phyloP scores from a whole-genome alignment of 1,284 basidiomycete genomes.

The Boletus semigastroideus region DNA sequence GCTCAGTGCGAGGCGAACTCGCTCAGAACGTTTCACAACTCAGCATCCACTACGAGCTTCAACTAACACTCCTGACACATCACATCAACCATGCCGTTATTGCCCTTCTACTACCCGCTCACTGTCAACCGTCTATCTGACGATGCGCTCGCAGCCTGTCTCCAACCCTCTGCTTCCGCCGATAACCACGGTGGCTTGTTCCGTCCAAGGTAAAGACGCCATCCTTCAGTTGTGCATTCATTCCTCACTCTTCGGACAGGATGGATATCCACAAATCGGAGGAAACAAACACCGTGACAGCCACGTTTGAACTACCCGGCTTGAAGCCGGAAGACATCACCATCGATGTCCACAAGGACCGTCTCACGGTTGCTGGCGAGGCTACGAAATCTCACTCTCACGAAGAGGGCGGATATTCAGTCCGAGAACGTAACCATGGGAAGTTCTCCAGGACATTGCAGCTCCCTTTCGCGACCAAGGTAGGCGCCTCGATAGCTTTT shows the following conservation, averaged over 20 bases:
- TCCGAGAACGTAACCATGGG: constrained; percentile 5
- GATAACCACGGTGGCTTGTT: not conserved
- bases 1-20: not conserved
- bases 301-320: constrained; percentile 47
- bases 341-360: constrained; percentile 41
- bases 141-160: no score
- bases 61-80: not conserved
- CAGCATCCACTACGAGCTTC: not conserved
- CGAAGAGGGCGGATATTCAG: not conserved
- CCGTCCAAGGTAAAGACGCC: not conserved
- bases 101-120: no score
- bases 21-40: not conserved
- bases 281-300: constrained; percentile 40
- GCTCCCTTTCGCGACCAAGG: constrained; percentile 6
- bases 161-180: no score
- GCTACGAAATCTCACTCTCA: not conserved
- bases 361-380: constrained; percentile 45
- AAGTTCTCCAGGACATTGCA: constrained; percentile 1
- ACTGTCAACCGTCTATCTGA: no score
- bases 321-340: constrained; percentile 40
- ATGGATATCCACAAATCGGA: constrained; percentile 44
- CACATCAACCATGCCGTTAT: not conserved
- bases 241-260: constrained; percentile 19
- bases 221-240: not conserved
- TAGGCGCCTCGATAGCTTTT: not conserved